phyloP scores from a whole-genome alignment of 345 rosid species.

The Microcos paniculata region DNA sequence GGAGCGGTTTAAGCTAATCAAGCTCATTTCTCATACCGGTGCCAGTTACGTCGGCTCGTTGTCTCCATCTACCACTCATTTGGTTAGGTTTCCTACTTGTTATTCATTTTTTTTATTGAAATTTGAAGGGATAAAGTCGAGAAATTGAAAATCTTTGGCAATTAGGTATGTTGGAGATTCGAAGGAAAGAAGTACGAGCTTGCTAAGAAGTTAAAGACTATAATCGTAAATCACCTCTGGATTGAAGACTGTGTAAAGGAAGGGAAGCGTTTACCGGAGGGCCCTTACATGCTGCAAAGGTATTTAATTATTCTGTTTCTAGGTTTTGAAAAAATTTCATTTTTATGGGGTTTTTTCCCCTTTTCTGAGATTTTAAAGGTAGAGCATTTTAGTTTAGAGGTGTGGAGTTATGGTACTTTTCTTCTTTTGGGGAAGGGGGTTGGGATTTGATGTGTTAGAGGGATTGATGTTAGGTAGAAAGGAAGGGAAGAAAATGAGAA shows the following conservation, averaged over 20 bases:
- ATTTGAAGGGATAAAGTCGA: neutral
- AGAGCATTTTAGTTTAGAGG: neutral
- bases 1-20: slow-evolving; percentile 80
- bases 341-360: too few species aligned
- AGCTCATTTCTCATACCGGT: slow-evolving; percentile 64
- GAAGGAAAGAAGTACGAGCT: slow-evolving; percentile 71
- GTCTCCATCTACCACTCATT: slow-evolving; percentile 71
- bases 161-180: slow-evolving; percentile 79
- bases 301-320: neutral
- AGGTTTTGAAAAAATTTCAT: neutral
- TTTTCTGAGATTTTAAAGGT: neutral
- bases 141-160: neutral
- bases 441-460: neutral
- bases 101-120: neutral
- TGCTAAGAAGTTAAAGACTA: slow-evolving; percentile 54
- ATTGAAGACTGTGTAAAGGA: slow-evolving; percentile 71
- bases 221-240: slow-evolving; percentile 80
- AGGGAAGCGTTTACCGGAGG: slow-evolving; percentile 60
- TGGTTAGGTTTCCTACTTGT: slow-evolving; percentile 41
- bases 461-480: neutral
- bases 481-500: neutral
- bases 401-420: neutral
- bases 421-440: too few species aligned
- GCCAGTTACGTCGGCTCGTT: slow-evolving; percentile 79
- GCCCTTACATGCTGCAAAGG: slow-evolving; percentile 64